Evolutionary conservation across 257 asterid species (phyloP), one percentile per base, ranked within the genome.

Genomic region (Eustoma russellianum): DNA sequence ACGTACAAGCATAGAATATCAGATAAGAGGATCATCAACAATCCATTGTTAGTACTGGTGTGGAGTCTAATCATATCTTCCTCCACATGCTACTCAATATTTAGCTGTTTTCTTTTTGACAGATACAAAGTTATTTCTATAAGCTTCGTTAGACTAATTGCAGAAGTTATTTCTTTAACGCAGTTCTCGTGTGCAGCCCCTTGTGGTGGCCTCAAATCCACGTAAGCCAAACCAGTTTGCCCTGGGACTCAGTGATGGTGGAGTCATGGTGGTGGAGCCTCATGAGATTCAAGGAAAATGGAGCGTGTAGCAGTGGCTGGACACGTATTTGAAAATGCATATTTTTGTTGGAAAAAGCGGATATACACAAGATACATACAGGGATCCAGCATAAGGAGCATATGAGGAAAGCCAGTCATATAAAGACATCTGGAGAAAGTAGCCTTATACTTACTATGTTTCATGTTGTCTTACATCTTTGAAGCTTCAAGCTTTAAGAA

Each of bases 201-300:
- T 64, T 40, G 85, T 83, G 62, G 70, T 83, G 17, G 85, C 87
- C 40, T 85, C 90, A 60, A 83, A 87, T 73, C 94, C 94, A 7
- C 51, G 56, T n/a, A 74, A 77, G 57, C 77, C 83, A 1, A 52
- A 71, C 68, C 94, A 83, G 72, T 65, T 87, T 16, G 94, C 90
- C 0, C 38, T 87, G 66, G 96, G 96, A 17, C 61, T 87, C 41
- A 77, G 72, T 0, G 71, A 70, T 43, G 94, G 96, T 9, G 70
- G 72, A 57, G 88, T 87, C 1, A 74, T 74, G 14, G 43, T 87
- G 34, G 48, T 83, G 17, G 89, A 81, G 68, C 88, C 94, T 12
- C 34, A 41, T 14, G 72, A 70, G 15, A 61, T 77, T 28, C 54
- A 71, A 52, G 79, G 72, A 34, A 49, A 53, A 56, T 86, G 93